phyloP scores from a whole-genome alignment of 345 rosid species.

The Moricandia moricandioides region DNA sequence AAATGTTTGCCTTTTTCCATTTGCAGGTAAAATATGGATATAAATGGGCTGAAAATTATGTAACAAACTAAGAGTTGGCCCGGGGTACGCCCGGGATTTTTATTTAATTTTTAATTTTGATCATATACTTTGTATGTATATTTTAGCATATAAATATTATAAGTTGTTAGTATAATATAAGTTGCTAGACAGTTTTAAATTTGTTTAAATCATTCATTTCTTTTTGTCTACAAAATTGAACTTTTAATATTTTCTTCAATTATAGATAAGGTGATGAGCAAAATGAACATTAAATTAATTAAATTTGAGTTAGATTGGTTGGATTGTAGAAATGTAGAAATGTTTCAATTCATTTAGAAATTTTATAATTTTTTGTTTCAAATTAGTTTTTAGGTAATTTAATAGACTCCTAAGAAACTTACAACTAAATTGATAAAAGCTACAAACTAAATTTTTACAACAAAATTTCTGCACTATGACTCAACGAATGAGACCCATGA shows the following conservation, averaged over 20 bases:
- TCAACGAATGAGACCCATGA: too few relatives aligned
- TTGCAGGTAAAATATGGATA: too few relatives aligned
- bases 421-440: background rate
- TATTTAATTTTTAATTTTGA: too few relatives aligned
- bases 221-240: too few relatives aligned
- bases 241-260: too few relatives aligned
- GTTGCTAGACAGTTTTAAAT: background rate
- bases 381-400: too few relatives aligned
- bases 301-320: background rate
- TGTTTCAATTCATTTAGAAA: background rate
- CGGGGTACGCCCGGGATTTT: background rate
- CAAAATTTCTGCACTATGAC: background rate
- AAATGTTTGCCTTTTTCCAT: too few relatives aligned
- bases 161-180: background rate
- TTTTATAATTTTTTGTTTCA: background rate
- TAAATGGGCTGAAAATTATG: too few relatives aligned
- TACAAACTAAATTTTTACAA: background rate
- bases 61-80: background rate
- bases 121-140: background rate
- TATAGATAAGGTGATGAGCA: background rate
- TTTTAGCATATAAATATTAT: background rate
- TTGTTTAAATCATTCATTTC: too few relatives aligned
- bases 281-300: too few relatives aligned
- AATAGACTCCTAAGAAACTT: too few relatives aligned
- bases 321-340: background rate